These are phyloP conservation scores for Planoprotostelium fungivorum DNA, from an alignment of 78 protist species.

Conservation along the genomic window DNA sequence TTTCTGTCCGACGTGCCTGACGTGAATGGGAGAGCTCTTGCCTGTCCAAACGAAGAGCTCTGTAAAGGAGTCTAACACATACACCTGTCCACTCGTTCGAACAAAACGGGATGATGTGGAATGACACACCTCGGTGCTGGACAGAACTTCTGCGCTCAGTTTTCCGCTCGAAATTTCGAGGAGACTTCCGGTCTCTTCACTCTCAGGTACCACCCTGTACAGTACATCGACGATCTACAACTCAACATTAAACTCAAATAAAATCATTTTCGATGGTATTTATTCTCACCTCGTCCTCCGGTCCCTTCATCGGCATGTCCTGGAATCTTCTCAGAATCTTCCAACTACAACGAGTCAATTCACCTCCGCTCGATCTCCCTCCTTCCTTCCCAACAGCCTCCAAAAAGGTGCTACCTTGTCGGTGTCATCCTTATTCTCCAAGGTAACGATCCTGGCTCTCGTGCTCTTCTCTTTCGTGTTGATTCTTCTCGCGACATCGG, in stretches of 20 bases:
- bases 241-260: too few species aligned
- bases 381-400: not conserved
- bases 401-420: not conserved
- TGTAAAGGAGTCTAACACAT: slow-evolving; percentile 39
- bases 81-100: too few species aligned
- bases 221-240: not conserved
- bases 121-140: not conserved
- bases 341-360: too few species aligned
- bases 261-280: not conserved
- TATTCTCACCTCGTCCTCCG: not conserved
- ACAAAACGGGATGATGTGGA: too few species aligned
- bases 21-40: slow-evolving; percentile 30
- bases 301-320: too few species aligned
- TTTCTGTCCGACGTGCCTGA: not conserved
- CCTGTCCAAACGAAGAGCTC: slow-evolving; percentile 65
- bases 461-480: not conserved
- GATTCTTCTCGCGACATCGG: not conserved
- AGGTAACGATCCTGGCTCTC: not conserved
- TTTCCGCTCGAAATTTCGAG: not conserved
- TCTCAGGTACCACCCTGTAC: not conserved
- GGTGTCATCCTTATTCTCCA: not conserved
- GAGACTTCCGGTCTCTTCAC: not conserved
- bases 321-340: too few species aligned
- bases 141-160: not conserved
- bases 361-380: not conserved